phyloP scores from a whole-genome alignment of 371 early-diverging fungal genomes.

The Lichtheimia ornata region DNA sequence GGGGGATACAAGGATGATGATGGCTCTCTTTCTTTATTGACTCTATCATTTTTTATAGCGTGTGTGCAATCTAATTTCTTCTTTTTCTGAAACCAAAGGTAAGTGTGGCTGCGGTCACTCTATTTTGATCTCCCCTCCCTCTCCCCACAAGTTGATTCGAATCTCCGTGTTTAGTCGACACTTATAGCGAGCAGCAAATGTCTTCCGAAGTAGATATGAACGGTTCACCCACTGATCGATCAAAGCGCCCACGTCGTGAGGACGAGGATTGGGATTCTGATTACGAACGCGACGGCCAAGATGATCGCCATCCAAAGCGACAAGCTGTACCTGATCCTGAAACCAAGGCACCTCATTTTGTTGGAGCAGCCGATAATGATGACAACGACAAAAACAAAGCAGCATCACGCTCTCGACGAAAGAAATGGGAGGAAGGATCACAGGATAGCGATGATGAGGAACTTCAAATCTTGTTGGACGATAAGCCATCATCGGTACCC shows the following conservation, averaged over 20 bases:
- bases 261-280: conserved; percentile 44
- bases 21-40: too few species aligned
- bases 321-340: conserved; percentile 52
- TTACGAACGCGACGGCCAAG: conserved; percentile 34
- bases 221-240: conserved; percentile 45
- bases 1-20: too few species aligned
- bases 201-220: conserved; percentile 10
- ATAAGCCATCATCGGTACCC: background rate
- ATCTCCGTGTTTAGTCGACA: too few species aligned
- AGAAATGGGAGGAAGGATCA: conserved; percentile 25
- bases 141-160: too few species aligned
- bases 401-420: conserved; percentile 15
- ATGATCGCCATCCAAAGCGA: conserved; percentile 48
- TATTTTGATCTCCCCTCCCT: too few species aligned
- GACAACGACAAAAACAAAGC: conserved; percentile 10
- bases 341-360: conserved; percentile 52
- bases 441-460: conserved; percentile 13
- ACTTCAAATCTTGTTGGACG: conserved; percentile 17
- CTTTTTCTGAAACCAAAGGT: too few species aligned
- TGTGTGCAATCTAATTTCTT: too few species aligned
- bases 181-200: too few species aligned
- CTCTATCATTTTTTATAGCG: too few species aligned
- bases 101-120: too few species aligned
- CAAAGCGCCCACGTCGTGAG: conserved; percentile 48
- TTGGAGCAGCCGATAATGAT: conserved; percentile 21